Percentiles rank a stretch among this genome's conserved stretches.
phyloP scores from a whole-genome alignment of 1,284 basidiomycete genomes.

The Melanopsichium pennsylvanicum region DNA sequence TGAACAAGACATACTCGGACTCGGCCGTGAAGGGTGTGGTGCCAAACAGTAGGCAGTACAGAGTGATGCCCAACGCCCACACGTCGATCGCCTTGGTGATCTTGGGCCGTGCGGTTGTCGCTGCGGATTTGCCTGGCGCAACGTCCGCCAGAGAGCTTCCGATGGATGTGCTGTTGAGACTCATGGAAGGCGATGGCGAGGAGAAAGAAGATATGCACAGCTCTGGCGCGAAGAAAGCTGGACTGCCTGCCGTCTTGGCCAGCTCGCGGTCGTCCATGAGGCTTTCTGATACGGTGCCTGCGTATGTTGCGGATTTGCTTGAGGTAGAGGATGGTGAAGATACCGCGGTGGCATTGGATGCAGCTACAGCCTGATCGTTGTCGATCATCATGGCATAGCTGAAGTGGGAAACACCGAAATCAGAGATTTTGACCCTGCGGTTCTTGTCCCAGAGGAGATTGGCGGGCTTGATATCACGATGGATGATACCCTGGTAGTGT shows the following conservation, averaged over 20 bases:
- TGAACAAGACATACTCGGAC: slow-evolving; percentile 82
- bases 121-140: not conserved
- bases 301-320: slow-evolving; percentile 5
- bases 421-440: slow-evolving; percentile 89
- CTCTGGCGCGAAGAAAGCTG: slow-evolving; percentile 97
- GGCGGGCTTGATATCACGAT: slow-evolving; percentile 98
- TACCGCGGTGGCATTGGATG: not conserved
- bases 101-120: slow-evolving; percentile 14
- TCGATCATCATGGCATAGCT: slow-evolving; percentile 73
- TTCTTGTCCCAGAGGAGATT: slow-evolving; percentile 90
- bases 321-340: slow-evolving; percentile 13
- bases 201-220: slow-evolving; percentile 71
- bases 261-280: slow-evolving; percentile 84
- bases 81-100: slow-evolving; percentile 95
- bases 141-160: slow-evolving; percentile 3
- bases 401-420: slow-evolving; percentile 97
- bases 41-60: slow-evolving; percentile 94
- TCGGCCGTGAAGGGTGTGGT: slow-evolving; percentile 75
- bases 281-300: slow-evolving; percentile 57
- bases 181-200: slow-evolving; percentile 40
- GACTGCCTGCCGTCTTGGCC: slow-evolving; percentile 92
- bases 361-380: slow-evolving; percentile 34
- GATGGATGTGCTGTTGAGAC: slow-evolving; percentile 2
- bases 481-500: slow-evolving; percentile 96
- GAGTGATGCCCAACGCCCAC: slow-evolving; percentile 98